A percentile compares a stretch with the other conserved stretches of the same genome.
Conservation (phyloP, 169 alveolate species). For the Babesia gibsoni region DNA sequence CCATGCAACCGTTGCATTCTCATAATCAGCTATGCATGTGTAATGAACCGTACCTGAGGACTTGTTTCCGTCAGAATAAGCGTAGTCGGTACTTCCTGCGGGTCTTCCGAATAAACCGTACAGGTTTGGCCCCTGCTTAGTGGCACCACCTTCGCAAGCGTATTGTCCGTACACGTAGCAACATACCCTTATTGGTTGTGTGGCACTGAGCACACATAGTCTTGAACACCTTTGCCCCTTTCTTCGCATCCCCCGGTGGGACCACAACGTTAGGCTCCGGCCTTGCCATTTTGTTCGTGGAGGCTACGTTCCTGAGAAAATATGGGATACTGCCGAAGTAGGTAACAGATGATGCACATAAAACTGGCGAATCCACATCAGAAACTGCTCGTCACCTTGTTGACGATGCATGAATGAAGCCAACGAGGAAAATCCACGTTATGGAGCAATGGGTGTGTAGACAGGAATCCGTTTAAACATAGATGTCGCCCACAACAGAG, state of each 20-base stretch:
- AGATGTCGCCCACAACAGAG: too few species aligned
- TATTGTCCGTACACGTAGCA: conserved; percentile 2
- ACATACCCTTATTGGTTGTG: conserved; percentile 81
- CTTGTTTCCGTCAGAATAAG: conserved; percentile 89
- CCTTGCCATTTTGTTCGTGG: conserved; percentile 45
- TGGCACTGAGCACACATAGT: conserved; percentile 92
- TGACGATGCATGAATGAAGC: too few species aligned
- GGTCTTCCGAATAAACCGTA: conserved; percentile 85
- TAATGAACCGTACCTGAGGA: conserved; percentile 62
- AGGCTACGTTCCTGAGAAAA: too few species aligned
- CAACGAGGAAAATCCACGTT: too few species aligned
- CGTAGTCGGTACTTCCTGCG: conserved; percentile 83
- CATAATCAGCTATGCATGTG: not conserved
- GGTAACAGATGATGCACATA: too few species aligned
- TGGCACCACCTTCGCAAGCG: conserved; percentile 79
- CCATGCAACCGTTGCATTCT: not conserved
- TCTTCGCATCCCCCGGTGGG: conserved; percentile 87
- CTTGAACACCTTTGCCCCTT: conserved; percentile 89
- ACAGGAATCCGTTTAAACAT: too few species aligned
- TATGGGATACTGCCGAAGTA: too few species aligned
- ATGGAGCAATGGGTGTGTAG: too few species aligned
- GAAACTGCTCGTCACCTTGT: too few species aligned
- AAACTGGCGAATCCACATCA: too few species aligned
- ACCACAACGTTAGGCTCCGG: conserved; percentile 89
- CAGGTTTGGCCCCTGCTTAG: conserved; percentile 86